phyloP scores from a whole-genome alignment of 768 basidiomycete genomes.

The Mycena polygramma region DNA sequence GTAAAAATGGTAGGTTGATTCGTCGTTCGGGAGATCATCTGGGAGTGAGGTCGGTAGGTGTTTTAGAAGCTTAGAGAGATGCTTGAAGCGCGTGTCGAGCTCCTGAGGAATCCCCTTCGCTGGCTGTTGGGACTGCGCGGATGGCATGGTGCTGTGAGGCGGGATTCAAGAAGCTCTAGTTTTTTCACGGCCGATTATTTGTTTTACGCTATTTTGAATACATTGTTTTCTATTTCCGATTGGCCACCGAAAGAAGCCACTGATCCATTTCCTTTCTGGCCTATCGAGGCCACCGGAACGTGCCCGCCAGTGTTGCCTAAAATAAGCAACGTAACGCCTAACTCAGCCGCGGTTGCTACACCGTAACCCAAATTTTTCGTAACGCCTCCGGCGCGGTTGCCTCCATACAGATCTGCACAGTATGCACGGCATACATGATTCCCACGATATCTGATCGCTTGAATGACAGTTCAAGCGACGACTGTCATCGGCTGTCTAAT shows the following conservation, averaged over 20 bases:
- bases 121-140: neutral
- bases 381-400: slow-evolving; percentile 7
- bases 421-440: too few species aligned
- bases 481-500: too few species aligned
- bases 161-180: too few species aligned
- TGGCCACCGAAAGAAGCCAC: too few species aligned
- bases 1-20: slow-evolving; percentile 12
- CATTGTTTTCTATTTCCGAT: too few species aligned
- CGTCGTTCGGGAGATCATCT: neutral
- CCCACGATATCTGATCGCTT: too few species aligned
- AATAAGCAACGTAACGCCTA: neutral
- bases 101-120: neutral
- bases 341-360: neutral
- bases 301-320: neutral
- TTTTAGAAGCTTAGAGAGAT: neutral
- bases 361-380: neutral
- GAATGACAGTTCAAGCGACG: too few species aligned
- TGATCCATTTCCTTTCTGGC: too few species aligned
- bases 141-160: neutral
- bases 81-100: neutral
- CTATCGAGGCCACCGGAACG: neutral
- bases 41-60: neutral
- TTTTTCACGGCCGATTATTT: too few species aligned
- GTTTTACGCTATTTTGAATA: too few species aligned
- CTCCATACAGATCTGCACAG: neutral